phyloP scores from a whole-genome alignment of 2,329 filamentous ascomycete genomes.

The Grosmannia serpens region DNA sequence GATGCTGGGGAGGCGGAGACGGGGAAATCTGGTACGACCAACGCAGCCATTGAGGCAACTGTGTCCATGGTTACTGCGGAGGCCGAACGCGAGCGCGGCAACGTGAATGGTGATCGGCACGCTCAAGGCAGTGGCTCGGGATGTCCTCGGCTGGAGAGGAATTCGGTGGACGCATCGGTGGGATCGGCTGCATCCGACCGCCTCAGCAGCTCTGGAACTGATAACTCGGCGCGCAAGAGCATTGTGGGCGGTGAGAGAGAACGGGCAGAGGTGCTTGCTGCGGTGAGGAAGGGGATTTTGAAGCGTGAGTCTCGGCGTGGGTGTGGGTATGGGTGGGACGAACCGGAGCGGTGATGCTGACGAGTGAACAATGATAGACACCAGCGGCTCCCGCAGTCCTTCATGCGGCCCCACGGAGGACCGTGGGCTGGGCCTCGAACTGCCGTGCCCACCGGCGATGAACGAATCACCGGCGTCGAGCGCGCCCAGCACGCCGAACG shows the following conservation, averaged over 20 bases:
- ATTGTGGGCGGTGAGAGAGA: conserved; percentile 86
- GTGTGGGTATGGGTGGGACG: not conserved
- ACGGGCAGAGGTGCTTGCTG: conserved; percentile 79
- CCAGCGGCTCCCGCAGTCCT: conserved; percentile 57
- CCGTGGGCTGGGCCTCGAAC: conserved; percentile 39
- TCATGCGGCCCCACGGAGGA: conserved; percentile 50
- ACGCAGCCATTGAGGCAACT: conserved; percentile 43
- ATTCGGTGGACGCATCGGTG: conserved; percentile 59
- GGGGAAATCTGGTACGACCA: conserved; percentile 25
- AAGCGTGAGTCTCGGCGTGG: conserved; percentile 53
- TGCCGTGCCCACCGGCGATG: conserved; percentile 50
- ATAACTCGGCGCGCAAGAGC: conserved; percentile 63
- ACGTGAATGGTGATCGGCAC: conserved; percentile 59
- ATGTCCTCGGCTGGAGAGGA: conserved; percentile 74
- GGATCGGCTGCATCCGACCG: conserved; percentile 37
- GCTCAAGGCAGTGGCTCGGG: conserved; percentile 62
- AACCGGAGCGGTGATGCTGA: not conserved
- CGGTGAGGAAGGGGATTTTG: conserved; percentile 88
- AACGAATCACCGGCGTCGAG: conserved; percentile 75
- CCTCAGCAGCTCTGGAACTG: conserved; percentile 43
- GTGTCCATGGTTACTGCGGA: conserved; percentile 95
- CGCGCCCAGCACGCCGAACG: conserved; percentile 76
- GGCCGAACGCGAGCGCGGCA: conserved; percentile 75
- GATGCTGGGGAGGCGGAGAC: conserved; percentile 56
- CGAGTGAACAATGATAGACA: conserved; percentile 29